A percentile compares a stretch with the other conserved stretches of the same genome.
Evolutionary conservation across 1,284 basidiomycete species (phyloP).

Genomic region (Schizopora paradoxa): DNA sequence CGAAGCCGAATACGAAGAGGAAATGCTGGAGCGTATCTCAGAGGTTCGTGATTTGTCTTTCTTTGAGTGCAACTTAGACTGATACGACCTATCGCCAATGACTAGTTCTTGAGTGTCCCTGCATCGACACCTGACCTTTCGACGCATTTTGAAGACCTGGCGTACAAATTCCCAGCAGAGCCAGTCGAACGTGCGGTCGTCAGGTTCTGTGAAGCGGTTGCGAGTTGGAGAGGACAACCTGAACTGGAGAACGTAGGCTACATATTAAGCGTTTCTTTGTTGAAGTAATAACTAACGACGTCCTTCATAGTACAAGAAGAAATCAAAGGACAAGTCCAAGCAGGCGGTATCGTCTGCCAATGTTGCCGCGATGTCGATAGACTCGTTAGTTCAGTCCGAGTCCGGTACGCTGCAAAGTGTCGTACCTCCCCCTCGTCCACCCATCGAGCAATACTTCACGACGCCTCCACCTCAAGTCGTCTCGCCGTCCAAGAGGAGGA

Average conservation of each 20-base stretch:
- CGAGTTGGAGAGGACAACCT: constrained; percentile 74
- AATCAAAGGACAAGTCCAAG: constrained; percentile 25
- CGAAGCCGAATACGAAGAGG: constrained; percentile 58
- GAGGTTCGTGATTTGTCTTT: constrained; percentile 42
- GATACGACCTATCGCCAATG: constrained; percentile 16
- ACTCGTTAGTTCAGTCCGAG: constrained; percentile 57
- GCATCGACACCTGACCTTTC: constrained; percentile 62
- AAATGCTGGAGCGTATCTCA: constrained; percentile 63
- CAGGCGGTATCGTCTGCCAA: constrained; percentile 29
- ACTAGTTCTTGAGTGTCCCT: constrained; percentile 70
- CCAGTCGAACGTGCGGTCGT: constrained; percentile 73
- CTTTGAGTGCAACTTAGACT: constrained; percentile 8
- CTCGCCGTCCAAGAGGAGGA: constrained; percentile 26
- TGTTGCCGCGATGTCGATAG: constrained; percentile 45
- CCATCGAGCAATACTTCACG: constrained; percentile 40
- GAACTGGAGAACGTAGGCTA: constrained; percentile 69
- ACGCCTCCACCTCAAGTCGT: constrained; percentile 25
- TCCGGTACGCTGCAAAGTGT: constrained; percentile 41
- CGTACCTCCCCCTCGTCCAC: constrained; percentile 20
- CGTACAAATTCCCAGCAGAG: constrained; percentile 73
- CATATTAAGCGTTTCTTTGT: not conserved
- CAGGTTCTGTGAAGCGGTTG: constrained; percentile 72
- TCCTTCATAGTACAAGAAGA: constrained; percentile 50
- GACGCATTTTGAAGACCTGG: constrained; percentile 74
- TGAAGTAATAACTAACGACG: constrained; percentile 15